A percentile compares a stretch with the other conserved stretches of the same genome.
These are phyloP conservation scores for Picocystis salinarum DNA, from an alignment of 139 green algal genomes.

Conservation along the genomic window DNA sequence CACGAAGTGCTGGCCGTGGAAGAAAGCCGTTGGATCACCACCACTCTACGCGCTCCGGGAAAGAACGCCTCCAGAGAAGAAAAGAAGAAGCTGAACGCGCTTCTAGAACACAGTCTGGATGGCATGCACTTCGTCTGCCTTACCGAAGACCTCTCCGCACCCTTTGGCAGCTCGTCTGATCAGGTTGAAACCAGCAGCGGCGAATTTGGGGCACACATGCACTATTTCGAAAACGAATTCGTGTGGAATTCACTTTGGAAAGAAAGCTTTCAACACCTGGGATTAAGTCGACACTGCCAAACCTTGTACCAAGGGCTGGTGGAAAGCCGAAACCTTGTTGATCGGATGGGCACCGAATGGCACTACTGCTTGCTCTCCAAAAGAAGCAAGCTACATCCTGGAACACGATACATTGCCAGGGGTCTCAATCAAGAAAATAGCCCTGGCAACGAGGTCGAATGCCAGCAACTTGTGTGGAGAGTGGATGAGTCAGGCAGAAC, in stretches of 20 bases:
- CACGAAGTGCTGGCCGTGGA: slow-evolving; percentile 64
- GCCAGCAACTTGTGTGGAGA: slow-evolving; percentile 74
- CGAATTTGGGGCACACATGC: too few relatives aligned
- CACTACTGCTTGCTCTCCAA: slow-evolving; percentile 44
- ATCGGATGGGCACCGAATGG: slow-evolving; percentile 34
- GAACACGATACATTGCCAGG: slow-evolving; percentile 74
- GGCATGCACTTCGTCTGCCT: slow-evolving; percentile 88
- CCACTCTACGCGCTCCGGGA: slow-evolving; percentile 33
- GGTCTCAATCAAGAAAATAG: slow-evolving; percentile 69
- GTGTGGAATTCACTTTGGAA: slow-evolving; percentile 15
- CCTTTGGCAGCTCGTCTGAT: slow-evolving; percentile 33
- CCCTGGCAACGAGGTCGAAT: slow-evolving; percentile 95
- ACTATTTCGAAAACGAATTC: slow-evolving; percentile 10
- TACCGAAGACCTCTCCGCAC: slow-evolving; percentile 74
- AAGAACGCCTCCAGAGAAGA: slow-evolving; percentile 11
- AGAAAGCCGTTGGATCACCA: slow-evolving; percentile 51
- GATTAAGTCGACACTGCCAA: slow-evolving; percentile 51
- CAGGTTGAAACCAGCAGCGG: background rate
- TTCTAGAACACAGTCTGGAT: slow-evolving; percentile 35
- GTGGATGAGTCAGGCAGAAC: background rate
- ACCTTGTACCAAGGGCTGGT: slow-evolving; percentile 76
- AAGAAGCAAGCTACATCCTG: slow-evolving; percentile 65
- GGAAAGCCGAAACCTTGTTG: slow-evolving; percentile 41
- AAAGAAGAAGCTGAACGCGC: slow-evolving; percentile 17
- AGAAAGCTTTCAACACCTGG: slow-evolving; percentile 33